Evolutionary conservation across 208 protist species (phyloP).

Genomic region (Trypanosoma brucei): DNA sequence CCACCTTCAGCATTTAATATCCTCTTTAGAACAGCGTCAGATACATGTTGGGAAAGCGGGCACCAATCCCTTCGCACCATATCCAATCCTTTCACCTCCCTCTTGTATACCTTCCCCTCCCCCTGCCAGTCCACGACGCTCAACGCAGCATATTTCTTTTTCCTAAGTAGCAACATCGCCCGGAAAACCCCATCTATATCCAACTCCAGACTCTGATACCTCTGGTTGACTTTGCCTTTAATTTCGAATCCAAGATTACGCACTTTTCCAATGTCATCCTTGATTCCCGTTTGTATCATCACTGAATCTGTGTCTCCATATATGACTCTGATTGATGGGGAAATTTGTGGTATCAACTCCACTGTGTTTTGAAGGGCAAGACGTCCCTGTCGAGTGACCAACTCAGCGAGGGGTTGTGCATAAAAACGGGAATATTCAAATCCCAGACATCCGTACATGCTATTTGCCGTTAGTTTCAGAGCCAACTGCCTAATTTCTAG

Average conservation of each 20-base stretch:
- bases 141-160: conserved; percentile 94
- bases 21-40: conserved; percentile 89
- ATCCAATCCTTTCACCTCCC: conserved; percentile 98
- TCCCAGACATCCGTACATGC: conserved; percentile 99
- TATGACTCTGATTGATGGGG: conserved; percentile 88
- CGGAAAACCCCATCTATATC: conserved; percentile 99
- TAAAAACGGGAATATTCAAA: conserved; percentile 98
- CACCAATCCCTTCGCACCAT: conserved; percentile 99
- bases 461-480: conserved; percentile 98
- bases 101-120: conserved; percentile 63
- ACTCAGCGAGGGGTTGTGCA: conserved; percentile 95
- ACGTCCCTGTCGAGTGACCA: conserved; percentile 97
- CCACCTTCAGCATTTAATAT: conserved; percentile 87
- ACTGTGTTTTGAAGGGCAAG: conserved; percentile 94
- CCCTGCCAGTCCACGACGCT: conserved; percentile 71
- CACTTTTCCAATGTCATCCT: conserved; percentile 80
- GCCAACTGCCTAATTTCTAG: conserved; percentile 97
- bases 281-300: conserved; percentile 98
- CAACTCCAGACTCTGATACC: conserved; percentile 97
- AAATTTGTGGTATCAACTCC: conserved; percentile 88
- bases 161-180: conserved; percentile 95
- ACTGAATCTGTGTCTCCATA: conserved; percentile 99
- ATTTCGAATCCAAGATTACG: conserved; percentile 89
- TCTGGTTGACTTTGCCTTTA: conserved; percentile 96
- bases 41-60: conserved; percentile 92